Evolutionary conservation across 1,284 basidiomycete genomes (phyloP).

Genomic region (Phlebopus sp.): DNA sequence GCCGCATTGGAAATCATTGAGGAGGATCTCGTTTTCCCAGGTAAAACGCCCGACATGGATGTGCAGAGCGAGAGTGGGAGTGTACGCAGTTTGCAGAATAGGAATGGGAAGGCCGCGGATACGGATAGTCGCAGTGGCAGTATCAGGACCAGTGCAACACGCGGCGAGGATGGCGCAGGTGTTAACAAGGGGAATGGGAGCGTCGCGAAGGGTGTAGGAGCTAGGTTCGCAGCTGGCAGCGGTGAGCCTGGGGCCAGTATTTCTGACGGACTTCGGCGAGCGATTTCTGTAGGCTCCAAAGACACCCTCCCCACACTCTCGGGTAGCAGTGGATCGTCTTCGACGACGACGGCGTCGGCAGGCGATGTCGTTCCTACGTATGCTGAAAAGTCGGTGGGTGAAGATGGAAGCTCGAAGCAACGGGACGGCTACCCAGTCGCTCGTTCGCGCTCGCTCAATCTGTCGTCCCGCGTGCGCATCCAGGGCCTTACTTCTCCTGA

Average conservation of each 20-base stretch:
- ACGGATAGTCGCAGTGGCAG: too few species aligned
- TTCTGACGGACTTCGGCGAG: not conserved
- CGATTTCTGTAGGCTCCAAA: not conserved
- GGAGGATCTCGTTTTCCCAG: constrained; percentile 69
- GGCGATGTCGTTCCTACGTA: not conserved
- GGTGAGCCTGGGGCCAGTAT: too few species aligned
- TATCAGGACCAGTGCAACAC: too few species aligned
- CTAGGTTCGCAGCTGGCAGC: too few species aligned
- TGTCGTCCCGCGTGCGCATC: not conserved
- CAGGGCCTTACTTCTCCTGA: not conserved
- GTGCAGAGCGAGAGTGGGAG: constrained; percentile 3
- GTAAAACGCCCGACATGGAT: constrained; percentile 30
- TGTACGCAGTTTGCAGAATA: not conserved
- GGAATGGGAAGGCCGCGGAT: too few species aligned
- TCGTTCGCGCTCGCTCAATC: constrained; percentile 4
- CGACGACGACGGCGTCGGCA: not conserved
- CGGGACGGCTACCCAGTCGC: not conserved
- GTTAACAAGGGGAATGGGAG: too few species aligned
- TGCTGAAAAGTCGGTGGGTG: not conserved
- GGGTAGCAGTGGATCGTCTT: not conserved
- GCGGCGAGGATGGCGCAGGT: too few species aligned
- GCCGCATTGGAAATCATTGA: constrained; percentile 69
- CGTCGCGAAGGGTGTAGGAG: too few species aligned
- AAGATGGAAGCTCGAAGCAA: not conserved
- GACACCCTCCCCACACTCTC: too few species aligned